Evolutionary conservation across 139 green algal species (phyloP), one percentile per base, ranked within the genome.

Genomic region (Picochlorum costavermella): DNA sequence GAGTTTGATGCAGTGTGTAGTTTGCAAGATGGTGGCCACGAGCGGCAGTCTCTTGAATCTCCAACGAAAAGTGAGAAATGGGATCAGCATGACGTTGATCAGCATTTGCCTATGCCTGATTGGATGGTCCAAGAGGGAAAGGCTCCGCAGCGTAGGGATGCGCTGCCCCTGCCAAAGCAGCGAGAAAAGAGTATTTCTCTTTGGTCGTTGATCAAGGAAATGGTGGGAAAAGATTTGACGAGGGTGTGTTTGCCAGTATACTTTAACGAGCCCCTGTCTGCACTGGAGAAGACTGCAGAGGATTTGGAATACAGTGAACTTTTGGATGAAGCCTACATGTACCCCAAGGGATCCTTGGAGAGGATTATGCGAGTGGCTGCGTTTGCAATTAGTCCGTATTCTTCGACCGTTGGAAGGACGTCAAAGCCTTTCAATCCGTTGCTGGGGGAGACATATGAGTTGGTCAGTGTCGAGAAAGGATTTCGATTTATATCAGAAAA

Each of bases 181-280:
- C 50, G 75, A 62, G 88, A 95, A 70, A 85, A 85, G 64, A 80
- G 58, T 44, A 78, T 95, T 30, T 83, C 63, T 68, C 71, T 96
- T 31, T 96, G 90, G 90, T 75, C 73, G 43, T 86, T 96, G 56
- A 86, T 96, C 60, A 96, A 95, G 74, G 83, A 90, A 53, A 80
- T 81, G 58, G 84, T 91, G 8, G 84, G 84, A 48, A 80, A 85
- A 64, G 86, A 94, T 74, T 74, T 94, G 16, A 84, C 83, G 6
- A 75, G 78, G 46, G 80, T 97, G 60, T 96, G 86, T 78, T 82
- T 97, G 69, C 90, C 90, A 3, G 90, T 95, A 26, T 96, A 88
- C 76, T 95, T 96, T 79, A 96, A 96, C 66, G 90, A 97, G 71
- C 90, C 90, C 3, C 73, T 92, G 44, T 88, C 78, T 40, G 79